Evolutionary conservation across 208 protist genomes (phyloP), one percentile per base, ranked within the genome.

Genomic region (Trypanosomatidae sp.): DNA sequence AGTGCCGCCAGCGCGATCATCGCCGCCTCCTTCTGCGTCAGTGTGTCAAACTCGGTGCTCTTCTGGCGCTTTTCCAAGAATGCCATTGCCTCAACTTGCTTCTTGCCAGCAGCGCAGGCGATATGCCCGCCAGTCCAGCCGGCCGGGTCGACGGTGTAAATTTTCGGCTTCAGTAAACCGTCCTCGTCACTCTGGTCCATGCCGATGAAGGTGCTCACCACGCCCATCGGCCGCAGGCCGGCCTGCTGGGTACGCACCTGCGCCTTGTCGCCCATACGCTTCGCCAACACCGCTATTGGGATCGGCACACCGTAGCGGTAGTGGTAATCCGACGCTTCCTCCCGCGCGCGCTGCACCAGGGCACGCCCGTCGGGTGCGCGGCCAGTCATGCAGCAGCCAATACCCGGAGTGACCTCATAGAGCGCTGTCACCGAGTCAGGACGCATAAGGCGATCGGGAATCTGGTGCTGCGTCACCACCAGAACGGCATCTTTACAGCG

Each of bases 231-330:
- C 41, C 98, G 94, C 70, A 99, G 86, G 33, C 92, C 97, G n/a
- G 97, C 97, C 65, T 99, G 95, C 88, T 99, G 99, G 17, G 99
- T 99, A 76, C 97, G 98, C 60, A 99, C 85, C 90, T 99, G 99
- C 28, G 95, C 91, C 75, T 97, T 86, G 83, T 99, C 98, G 12
- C 97, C 98, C 62, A 99, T 85, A 13, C 96, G 91, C 86, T 99
- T 99, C 41, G 99, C 99, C 17, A 99, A 73, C 33, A 96, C 86
- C 71, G 89, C 89, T 55, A 98, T 84, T n/a, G 98, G 98, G 28
- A 99, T 99, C 43, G 98, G 91, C 60, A 99, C 91, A 44, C 98
- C 98, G 80, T 95, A 97, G 66, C 96, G 88, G 84, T 98, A 98
- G 79, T 98, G 92, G 84, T 99, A 99, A 33, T 98, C 81, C 13